Conservation (phyloP, 352 stramenopile species). For the Globisporangium cylindrosporum region DNA sequence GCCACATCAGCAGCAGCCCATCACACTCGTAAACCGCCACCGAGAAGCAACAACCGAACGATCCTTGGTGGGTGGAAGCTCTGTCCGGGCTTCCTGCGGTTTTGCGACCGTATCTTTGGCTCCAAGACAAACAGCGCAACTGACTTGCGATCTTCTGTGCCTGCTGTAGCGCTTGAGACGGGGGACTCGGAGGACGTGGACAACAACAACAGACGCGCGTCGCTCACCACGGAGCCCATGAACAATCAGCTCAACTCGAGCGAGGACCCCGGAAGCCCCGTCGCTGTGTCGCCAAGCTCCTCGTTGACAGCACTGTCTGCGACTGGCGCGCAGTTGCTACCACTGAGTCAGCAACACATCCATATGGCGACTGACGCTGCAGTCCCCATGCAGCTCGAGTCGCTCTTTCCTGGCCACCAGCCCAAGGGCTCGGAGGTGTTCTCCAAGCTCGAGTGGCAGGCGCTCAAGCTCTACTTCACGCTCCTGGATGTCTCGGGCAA, state of each 20-base stretch:
- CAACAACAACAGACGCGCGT: slow-evolving; percentile 1
- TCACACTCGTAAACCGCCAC: background rate
- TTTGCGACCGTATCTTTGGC: slow-evolving; percentile 66
- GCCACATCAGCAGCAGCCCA: background rate
- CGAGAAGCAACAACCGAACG: background rate
- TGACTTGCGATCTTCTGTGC: slow-evolving; percentile 1
- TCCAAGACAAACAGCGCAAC: slow-evolving; percentile 7
- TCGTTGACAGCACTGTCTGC: background rate
- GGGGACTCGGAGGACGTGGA: background rate
- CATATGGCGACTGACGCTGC: background rate
- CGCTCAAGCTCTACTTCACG: slow-evolving; percentile 71
- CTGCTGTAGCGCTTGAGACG: background rate
- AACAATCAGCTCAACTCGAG: slow-evolving; percentile 17
- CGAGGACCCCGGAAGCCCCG: slow-evolving; percentile 13
- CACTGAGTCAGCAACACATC: background rate
- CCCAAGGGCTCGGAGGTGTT: slow-evolving; percentile 48
- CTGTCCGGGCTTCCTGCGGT: slow-evolving; percentile 64
- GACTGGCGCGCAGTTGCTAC: background rate
- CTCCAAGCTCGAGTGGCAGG: slow-evolving; percentile 69
- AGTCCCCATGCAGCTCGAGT: slow-evolving; percentile 5
- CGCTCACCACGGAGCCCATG: slow-evolving; percentile 14
- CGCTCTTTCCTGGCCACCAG: slow-evolving; percentile 3
- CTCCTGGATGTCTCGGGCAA: slow-evolving; percentile 67
- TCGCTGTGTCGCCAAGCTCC: slow-evolving; percentile 2
- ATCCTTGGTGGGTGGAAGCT: slow-evolving; percentile 44